Percentiles rank a stretch among this genome's conserved stretches.
These are phyloP conservation scores for Bruguiera parviflora DNA, from an alignment of 345 rosid genomes.

Conservation along the genomic window DNA sequence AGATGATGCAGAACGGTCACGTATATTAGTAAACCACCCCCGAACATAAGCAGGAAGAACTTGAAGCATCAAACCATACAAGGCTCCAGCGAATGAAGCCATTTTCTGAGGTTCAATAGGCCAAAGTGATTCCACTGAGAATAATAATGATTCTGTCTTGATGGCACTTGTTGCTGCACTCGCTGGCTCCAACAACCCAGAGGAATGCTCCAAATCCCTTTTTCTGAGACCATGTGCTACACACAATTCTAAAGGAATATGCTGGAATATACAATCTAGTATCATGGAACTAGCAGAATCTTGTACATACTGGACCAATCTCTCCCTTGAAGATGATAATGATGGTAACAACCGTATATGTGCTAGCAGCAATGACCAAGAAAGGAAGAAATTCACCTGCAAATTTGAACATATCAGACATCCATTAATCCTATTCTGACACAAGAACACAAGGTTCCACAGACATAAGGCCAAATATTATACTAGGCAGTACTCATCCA, in stretches of 20 bases:
- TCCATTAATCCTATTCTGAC: not conserved
- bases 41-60: conserved; percentile 95
- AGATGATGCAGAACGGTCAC: conserved; percentile 70
- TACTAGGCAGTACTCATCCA: not conserved
- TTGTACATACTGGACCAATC: conserved; percentile 74
- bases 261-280: conserved; percentile 87
- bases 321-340: conserved; percentile 57
- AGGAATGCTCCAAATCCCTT: conserved; percentile 64
- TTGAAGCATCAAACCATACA: conserved; percentile 80
- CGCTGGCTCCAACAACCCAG: conserved; percentile 56
- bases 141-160: conserved; percentile 54
- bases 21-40: conserved; percentile 81
- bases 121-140: conserved; percentile 79
- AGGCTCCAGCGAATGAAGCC: conserved; percentile 82
- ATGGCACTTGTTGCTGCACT: conserved; percentile 68
- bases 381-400: conserved; percentile 76
- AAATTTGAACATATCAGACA: conserved; percentile 2
- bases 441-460: not conserved
- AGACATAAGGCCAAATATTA: conserved; percentile 11
- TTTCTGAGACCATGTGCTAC: conserved; percentile 56
- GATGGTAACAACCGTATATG: conserved; percentile 66
- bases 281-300: conserved; percentile 58
- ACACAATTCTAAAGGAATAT: conserved; percentile 64
- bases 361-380: conserved; percentile 89
- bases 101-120: conserved; percentile 56